phyloP scores from a whole-genome alignment of 768 basidiomycete species.

The Rhodotorula toruloides region DNA sequence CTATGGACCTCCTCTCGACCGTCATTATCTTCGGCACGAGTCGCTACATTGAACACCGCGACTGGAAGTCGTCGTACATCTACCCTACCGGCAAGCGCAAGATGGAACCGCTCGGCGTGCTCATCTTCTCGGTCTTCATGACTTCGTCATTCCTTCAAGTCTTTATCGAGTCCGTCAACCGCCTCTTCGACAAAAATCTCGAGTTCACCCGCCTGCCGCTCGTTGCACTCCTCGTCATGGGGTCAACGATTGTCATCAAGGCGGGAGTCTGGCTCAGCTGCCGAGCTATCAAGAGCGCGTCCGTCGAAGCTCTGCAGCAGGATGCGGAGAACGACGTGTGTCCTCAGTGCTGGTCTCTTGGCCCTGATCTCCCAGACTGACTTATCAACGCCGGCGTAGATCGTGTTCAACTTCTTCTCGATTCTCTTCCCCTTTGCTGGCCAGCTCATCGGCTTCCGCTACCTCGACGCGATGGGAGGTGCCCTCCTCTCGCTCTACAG shows the following conservation, averaged over 20 bases:
- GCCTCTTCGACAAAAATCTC: conserved; percentile 40
- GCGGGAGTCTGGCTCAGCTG: conserved; percentile 26
- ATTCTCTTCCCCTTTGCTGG: conserved; percentile 47
- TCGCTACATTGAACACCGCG: conserved; percentile 43
- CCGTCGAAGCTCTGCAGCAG: conserved; percentile 49
- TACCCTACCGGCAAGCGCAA: conserved; percentile 34
- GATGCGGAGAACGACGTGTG: conserved; percentile 50
- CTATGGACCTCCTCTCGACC: conserved; percentile 49
- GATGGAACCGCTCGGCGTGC: conserved; percentile 49
- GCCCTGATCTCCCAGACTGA: background rate
- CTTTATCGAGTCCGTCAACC: conserved; percentile 49
- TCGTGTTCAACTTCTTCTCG: conserved; percentile 49
- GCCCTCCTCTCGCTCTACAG: conserved; percentile 48
- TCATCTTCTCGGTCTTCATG: conserved; percentile 50
- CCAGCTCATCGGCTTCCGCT: conserved; percentile 40
- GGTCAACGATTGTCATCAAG: conserved; percentile 48
- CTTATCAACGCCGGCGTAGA: background rate
- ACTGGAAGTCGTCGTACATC: conserved; percentile 30
- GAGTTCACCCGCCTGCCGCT: conserved; percentile 36
- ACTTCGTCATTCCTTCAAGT: conserved; percentile 46
- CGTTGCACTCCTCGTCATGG: conserved; percentile 42
- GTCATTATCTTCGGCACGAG: conserved; percentile 49
- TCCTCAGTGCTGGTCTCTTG: background rate
- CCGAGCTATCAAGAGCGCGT: conserved; percentile 36
- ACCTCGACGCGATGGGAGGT: conserved; percentile 50